These are phyloP conservation scores for Phytomonas sp. DNA, from an alignment of 208 protist genomes.

Conservation along the genomic window DNA sequence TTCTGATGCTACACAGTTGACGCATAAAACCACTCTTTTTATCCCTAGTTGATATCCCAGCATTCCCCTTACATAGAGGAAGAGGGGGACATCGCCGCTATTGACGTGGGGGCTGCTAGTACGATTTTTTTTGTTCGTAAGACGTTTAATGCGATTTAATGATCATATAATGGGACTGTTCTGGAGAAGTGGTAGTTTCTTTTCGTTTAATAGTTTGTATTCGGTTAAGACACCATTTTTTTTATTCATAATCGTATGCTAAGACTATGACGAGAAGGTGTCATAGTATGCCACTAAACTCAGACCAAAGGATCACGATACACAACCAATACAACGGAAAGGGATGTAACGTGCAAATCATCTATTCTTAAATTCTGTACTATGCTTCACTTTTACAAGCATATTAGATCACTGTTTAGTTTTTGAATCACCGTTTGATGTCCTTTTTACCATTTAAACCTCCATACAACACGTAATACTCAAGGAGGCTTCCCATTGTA, in stretches of 20 bases:
- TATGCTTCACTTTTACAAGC: not conserved
- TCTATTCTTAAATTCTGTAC: not conserved
- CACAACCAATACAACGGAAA: not conserved
- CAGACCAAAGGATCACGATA: too few relatives aligned
- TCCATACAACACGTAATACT: not conserved
- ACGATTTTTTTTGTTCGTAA: not conserved
- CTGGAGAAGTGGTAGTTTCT: not conserved
- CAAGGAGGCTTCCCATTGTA: not conserved
- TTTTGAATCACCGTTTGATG: not conserved
- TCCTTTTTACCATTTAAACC: not conserved
- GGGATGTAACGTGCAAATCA: not conserved
- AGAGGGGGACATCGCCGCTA: not conserved
- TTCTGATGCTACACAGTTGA: not conserved
- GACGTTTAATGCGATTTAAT: not conserved
- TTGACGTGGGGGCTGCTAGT: not conserved
- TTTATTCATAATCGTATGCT: conserved; percentile 1
- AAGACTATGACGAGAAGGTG: not conserved
- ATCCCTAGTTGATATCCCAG: not conserved
- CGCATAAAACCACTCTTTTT: not conserved
- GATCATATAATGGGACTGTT: not conserved
- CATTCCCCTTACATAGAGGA: not conserved
- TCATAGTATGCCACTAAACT: not conserved
- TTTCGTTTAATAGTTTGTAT: not conserved
- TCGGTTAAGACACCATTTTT: not conserved
- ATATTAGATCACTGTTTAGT: not conserved